These are phyloP conservation scores for Colletotrichum sp. DNA, from an alignment of 2,329 filamentous ascomycete genomes.

Conservation along the genomic window DNA sequence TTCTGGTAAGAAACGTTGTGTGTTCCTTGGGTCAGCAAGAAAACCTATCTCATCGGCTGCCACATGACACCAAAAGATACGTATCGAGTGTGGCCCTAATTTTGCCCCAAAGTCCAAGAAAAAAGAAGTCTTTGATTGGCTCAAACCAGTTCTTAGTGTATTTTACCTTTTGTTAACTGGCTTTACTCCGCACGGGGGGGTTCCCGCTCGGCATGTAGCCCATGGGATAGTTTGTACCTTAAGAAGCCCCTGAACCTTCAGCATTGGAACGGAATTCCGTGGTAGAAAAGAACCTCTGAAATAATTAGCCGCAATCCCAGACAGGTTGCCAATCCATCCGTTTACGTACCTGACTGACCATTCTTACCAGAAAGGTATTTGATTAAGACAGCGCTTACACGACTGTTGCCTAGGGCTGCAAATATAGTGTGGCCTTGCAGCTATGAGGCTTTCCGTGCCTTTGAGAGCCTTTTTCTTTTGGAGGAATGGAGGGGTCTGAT, in stretches of 20 bases:
- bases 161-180: too few species aligned
- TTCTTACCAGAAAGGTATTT: not conserved
- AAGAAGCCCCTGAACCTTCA: not conserved
- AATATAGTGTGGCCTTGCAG: not conserved
- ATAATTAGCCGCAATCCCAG: not conserved
- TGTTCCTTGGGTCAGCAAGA: not conserved
- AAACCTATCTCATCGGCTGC: not conserved
- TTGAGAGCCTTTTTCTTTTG: not conserved
- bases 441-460: not conserved
- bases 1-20: not conserved
- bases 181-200: too few species aligned
- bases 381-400: not conserved
- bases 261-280: not conserved
- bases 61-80: too few species aligned
- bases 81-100: rapidly evolving
- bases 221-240: not conserved
- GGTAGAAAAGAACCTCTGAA: not conserved
- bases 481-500: not conserved
- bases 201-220: too few species aligned
- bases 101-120: too few species aligned
- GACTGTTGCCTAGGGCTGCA: not conserved
- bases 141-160: too few species aligned
- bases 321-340: not conserved
- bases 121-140: too few species aligned
- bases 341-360: rapidly evolving